Evolutionary conservation across 2,329 filamentous ascomycete genomes (phyloP).

Genomic region (Dactylella cylindrospora): DNA sequence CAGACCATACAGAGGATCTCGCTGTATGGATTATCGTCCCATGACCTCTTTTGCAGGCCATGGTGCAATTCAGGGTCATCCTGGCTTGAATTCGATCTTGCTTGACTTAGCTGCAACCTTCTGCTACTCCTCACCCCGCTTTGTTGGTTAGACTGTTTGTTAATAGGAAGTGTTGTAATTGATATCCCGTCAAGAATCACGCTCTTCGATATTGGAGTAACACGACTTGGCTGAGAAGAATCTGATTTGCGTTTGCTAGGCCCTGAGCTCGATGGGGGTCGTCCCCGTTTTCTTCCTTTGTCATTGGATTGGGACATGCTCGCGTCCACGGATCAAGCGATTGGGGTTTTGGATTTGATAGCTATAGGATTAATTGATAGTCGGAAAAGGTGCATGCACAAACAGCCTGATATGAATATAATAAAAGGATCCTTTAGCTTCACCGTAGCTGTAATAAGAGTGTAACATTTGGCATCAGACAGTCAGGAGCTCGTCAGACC

Average conservation of each 20-base stretch:
- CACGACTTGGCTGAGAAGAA: conserved; percentile 2
- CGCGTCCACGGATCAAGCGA: conserved; percentile 43
- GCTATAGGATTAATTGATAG: no score
- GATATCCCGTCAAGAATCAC: neutral
- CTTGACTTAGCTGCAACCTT: no score
- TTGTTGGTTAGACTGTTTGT: neutral
- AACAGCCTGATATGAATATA: no score
- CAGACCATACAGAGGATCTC: conserved; percentile 17
- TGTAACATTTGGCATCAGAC: no score
- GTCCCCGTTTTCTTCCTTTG: conserved; percentile 27
- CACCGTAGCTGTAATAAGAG: no score
- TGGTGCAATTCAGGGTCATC: no score
- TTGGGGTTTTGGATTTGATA: no score
- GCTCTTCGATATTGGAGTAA: conserved; percentile 10
- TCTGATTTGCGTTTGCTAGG: conserved; percentile 5
- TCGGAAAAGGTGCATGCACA: no score
- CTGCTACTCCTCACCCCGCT: neutral
- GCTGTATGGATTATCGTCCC: conserved; percentile 10
- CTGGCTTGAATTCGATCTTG: no score
- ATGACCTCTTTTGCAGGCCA: no score
- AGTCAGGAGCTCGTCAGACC: no score
- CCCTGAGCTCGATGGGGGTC: neutral
- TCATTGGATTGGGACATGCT: conserved; percentile 44
- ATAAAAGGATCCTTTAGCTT: no score
- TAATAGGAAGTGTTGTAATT: neutral